phyloP scores from a whole-genome alignment of 441 rosid species.

The Geranium incanum region DNA sequence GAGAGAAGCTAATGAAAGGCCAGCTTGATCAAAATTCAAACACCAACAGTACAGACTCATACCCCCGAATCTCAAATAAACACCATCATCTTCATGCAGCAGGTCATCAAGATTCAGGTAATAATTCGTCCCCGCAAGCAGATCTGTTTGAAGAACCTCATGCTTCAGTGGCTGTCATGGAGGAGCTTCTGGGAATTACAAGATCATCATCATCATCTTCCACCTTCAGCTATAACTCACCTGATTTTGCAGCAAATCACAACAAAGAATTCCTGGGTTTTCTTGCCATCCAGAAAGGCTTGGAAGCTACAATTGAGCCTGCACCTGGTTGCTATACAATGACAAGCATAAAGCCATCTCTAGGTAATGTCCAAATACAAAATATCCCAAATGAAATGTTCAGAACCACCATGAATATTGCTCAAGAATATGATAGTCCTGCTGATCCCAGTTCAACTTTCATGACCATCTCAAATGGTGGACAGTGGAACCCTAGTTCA shows the following conservation, averaged over 20 bases:
- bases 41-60: background rate
- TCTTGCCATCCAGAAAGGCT: background rate
- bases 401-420: background rate
- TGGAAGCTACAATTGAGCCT: background rate
- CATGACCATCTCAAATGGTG: background rate
- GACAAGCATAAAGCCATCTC: background rate
- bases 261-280: background rate
- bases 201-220: background rate
- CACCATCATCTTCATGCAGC: background rate
- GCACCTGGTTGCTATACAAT: background rate
- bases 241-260: background rate
- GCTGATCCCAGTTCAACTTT: background rate
- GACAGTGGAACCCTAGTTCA: slow-evolving; percentile 2
- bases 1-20: slow-evolving; percentile 27
- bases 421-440: background rate
- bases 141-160: background rate
- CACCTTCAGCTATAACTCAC: background rate
- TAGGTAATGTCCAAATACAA: background rate
- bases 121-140: background rate
- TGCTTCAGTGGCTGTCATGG: background rate
- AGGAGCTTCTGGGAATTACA: background rate
- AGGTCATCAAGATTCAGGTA: background rate
- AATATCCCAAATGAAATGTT: background rate
- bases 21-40: background rate
- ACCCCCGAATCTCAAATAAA: background rate